A percentile compares a stretch with the other conserved stretches of the same genome.
Conservation (phyloP, 495 filamentous ascomycete genomes). For the Choiromyces venosus region DNA sequence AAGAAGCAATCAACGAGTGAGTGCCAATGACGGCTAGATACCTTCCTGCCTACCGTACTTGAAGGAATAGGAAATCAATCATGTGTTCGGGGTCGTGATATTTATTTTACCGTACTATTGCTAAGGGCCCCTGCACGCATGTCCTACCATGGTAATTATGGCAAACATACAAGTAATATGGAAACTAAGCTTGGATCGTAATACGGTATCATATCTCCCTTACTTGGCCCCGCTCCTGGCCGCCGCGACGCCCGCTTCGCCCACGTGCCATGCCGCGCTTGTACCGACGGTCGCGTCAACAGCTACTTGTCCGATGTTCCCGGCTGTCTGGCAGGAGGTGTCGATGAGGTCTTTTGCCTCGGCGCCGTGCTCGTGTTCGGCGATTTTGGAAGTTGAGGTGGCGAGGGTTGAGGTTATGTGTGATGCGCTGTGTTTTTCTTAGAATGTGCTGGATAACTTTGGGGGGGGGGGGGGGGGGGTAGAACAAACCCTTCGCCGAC, state of each 20-base stretch:
- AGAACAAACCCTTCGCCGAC: slow-evolving; percentile 13
- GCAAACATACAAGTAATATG: too few species aligned
- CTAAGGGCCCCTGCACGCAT: not conserved
- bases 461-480: not conserved
- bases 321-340: slow-evolving; percentile 1
- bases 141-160: not conserved
- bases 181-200: too few species aligned
- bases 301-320: slow-evolving; percentile 13
- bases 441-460: not conserved
- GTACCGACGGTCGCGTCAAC: slow-evolving; percentile 17
- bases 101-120: too few species aligned
- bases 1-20: not conserved
- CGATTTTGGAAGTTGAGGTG: not conserved
- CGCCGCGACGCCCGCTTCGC: slow-evolving; percentile 23
- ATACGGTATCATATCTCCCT: too few species aligned
- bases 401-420: slow-evolving; percentile 5
- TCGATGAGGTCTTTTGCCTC: slow-evolving; percentile 28
- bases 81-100: too few species aligned
- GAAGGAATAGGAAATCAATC: too few species aligned
- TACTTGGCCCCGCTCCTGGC: slow-evolving; percentile 18
- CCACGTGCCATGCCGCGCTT: slow-evolving; percentile 28
- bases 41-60: not conserved
- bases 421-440: slow-evolving; percentile 8
- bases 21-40: not conserved
- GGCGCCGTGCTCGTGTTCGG: slow-evolving; percentile 14